Evolutionary conservation across 2,329 filamentous ascomycete species (phyloP).

Genomic region (Fragosphaeria purpurea): DNA sequence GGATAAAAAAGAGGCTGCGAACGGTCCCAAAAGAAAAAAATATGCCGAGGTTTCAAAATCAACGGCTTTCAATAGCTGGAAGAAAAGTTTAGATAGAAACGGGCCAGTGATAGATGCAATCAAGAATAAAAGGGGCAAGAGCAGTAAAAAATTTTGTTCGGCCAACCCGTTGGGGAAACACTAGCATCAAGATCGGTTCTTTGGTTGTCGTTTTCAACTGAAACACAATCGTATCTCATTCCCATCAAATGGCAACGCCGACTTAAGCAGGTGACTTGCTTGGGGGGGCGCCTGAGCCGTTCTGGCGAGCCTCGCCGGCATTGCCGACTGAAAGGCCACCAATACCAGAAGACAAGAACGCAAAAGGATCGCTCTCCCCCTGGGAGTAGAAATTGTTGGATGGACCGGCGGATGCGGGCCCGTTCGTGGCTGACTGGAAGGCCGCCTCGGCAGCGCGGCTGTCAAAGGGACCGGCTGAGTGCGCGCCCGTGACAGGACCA

Average conservation of each 20-base stretch:
- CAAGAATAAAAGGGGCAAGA: neutral
- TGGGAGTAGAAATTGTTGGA: constrained; percentile 62
- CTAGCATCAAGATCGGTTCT: neutral
- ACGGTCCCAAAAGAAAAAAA: constrained; percentile 3
- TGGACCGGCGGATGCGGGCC: constrained; percentile 64
- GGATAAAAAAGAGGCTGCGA: constrained; percentile 1
- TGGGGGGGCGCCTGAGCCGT: constrained; percentile 45
- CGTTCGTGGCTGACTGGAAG: constrained; percentile 81
- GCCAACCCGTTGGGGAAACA: neutral
- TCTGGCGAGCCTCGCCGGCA: constrained; percentile 48
- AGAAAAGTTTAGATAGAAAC: neutral
- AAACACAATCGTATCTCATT: neutral
- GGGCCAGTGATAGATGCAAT: neutral
- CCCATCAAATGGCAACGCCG: neutral
- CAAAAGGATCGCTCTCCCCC: constrained; percentile 64
- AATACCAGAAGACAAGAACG: constrained; percentile 67
- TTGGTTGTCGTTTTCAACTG: too few species aligned
- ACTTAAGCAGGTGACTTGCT: constrained; percentile 48
- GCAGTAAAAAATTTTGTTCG: constrained; percentile 4
- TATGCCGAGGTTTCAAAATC: constrained; percentile 2
- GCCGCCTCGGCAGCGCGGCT: constrained; percentile 89
- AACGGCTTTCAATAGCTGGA: neutral
- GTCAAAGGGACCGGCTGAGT: constrained; percentile 80
- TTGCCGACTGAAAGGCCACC: constrained; percentile 62
- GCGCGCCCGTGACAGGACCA: constrained; percentile 64